These are phyloP conservation scores for Eimeria necatrix DNA, from an alignment of 169 alveolate species.

Conservation along the genomic window DNA sequence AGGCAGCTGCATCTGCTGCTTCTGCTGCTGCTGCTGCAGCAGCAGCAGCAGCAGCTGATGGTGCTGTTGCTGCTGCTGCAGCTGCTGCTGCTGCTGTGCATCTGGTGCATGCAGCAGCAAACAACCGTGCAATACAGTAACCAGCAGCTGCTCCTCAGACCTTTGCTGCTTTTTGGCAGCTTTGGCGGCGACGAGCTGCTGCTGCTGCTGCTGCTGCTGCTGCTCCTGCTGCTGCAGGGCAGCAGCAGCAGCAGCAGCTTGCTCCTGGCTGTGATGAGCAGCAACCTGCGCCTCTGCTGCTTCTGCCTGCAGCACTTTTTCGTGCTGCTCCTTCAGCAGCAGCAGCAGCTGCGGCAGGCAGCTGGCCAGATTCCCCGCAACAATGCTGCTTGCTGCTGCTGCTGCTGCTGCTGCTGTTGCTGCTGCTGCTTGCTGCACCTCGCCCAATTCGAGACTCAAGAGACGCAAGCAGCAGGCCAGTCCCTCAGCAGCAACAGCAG, in stretches of 20 bases:
- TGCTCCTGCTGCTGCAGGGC: neutral
- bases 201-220: neutral
- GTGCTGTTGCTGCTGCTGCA: neutral
- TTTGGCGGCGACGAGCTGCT: neutral
- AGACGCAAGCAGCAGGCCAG: neutral
- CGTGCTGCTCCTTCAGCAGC: conserved; percentile 18
- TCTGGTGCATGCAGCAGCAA: conserved; percentile 13
- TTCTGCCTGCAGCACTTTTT: conserved; percentile 7
- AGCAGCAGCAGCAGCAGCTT: neutral
- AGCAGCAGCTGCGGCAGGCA: conserved; percentile 4
- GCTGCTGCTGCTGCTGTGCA: conserved; percentile 1
- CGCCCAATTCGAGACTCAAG: neutral
- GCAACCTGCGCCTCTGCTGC: neutral
- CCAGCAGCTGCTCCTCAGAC: neutral
- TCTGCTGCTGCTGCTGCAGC: too few species aligned
- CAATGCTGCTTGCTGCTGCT: neutral
- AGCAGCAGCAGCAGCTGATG: too few species aligned
- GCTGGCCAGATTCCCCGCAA: neutral
- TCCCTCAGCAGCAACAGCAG: neutral
- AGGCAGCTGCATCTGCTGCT: too few species aligned
- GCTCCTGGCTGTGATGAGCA: neutral
- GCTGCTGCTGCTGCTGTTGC: neutral
- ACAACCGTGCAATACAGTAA: neutral
- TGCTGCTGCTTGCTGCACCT: neutral
- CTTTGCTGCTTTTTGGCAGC: neutral